Evolutionary conservation across 345 rosid species (phyloP), one percentile per base, ranked within the genome.

Genomic region (Citrus cavaleriei): DNA sequence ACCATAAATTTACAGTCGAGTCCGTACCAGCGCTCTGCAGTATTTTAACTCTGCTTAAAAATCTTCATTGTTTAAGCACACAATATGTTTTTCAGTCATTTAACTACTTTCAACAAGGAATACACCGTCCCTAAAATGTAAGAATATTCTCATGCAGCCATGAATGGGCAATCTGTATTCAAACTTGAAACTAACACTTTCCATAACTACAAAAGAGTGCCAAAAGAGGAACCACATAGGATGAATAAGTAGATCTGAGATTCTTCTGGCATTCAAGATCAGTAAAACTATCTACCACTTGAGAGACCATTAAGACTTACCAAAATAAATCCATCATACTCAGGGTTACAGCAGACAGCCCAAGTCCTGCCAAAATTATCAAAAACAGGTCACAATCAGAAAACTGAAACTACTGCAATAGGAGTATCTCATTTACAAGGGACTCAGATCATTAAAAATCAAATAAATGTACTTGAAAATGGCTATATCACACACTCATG

Each of bases 11-110:
- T 74, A 95, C 98, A 32, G 87, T 87, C 14, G 97, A 95, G 79
- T 93, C 98, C 42, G 97, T 93, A 64, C 99, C 99, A 81, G 95
- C 90, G 82, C 98, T 92, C 99, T 92, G 94, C 84, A 81, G 79
- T 69, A 78, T 77, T 71, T 37, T 46, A 64, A 35, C 38, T 59
- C 60, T 68, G 63, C 58, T 81, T 68, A 74, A 72, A 77, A 61
- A 77, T 77, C 7, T 70, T 42, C 49, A 49, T 13, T 25, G 74
- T 61, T 27, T 66, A 71, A 75, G 75, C 72, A 79, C 61, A 16
- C 25, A 64, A 63, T 58, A 37, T 5, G 28, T 57, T 27, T 68
- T 75, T 51, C 34, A 42, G 54, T 30, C 14, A n/a, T 60, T 24
- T 4, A 28, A 30, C 27, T 25, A 57, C 37, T 51, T 49, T 30